These are phyloP conservation scores for Canavalia gladiata DNA, from an alignment of 306 rosid species.

Conservation along the genomic window DNA sequence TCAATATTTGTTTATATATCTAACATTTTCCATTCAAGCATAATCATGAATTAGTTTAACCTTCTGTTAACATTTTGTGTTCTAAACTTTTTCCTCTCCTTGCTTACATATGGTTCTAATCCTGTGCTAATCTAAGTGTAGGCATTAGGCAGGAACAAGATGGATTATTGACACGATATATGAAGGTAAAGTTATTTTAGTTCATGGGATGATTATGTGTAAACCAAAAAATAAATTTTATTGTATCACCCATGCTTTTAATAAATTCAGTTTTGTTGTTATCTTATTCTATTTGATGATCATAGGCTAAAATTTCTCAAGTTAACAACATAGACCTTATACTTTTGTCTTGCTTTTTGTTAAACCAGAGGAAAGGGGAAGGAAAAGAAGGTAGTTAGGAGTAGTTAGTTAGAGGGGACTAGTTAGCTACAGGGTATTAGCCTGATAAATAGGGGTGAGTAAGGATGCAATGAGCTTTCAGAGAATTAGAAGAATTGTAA, in stretches of 20 bases:
- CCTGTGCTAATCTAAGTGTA: slow-evolving; percentile 51
- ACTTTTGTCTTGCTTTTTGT: slow-evolving; percentile 25
- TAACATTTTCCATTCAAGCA: slow-evolving; percentile 24
- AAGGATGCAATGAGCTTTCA: not conserved
- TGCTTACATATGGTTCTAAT: slow-evolving; percentile 52
- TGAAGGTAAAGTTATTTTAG: slow-evolving; percentile 71
- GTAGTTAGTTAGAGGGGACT: too few species aligned
- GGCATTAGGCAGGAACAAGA: slow-evolving; percentile 65
- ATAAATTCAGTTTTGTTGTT: slow-evolving; percentile 22
- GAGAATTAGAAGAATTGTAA: not conserved
- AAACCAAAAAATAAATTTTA: not conserved
- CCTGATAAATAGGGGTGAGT: not conserved
- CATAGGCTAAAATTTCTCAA: slow-evolving; percentile 33
- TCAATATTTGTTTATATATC: not conserved
- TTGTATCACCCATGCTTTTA: slow-evolving; percentile 27
- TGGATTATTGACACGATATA: slow-evolving; percentile 83
- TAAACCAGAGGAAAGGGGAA: too few species aligned
- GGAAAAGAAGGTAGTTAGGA: too few species aligned
- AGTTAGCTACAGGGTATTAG: not conserved
- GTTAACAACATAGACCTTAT: slow-evolving; percentile 1
- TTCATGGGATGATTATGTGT: slow-evolving; percentile 21
- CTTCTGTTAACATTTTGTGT: slow-evolving; percentile 32
- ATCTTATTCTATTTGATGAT: slow-evolving; percentile 36
- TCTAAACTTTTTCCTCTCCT: slow-evolving; percentile 16
- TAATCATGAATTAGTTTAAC: slow-evolving; percentile 16